Evolutionary conservation across 805 yeast genomes (phyloP).

Genomic region (Wickerhamiella siamensis): DNA sequence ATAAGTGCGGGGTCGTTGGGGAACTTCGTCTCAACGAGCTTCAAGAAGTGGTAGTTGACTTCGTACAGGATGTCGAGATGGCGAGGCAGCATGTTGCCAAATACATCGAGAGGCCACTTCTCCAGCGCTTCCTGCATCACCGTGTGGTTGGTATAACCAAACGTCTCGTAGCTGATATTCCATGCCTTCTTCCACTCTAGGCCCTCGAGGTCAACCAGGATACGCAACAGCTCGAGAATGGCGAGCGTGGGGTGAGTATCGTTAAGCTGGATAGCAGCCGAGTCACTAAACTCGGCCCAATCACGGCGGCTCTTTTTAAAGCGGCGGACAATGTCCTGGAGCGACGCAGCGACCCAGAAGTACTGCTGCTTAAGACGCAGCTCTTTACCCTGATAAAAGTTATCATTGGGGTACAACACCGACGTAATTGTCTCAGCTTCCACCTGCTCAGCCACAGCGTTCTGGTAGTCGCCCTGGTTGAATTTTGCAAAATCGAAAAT

Average conservation of each 20-base stretch:
- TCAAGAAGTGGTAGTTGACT: constrained; percentile 65
- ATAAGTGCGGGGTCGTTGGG: constrained; percentile 59
- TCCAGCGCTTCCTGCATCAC: constrained; percentile 91
- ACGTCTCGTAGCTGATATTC: constrained; percentile 63
- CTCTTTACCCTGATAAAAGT: constrained; percentile 82
- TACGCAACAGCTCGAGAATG: constrained; percentile 74
- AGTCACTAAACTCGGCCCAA: constrained; percentile 74
- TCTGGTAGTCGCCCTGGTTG: constrained; percentile 79
- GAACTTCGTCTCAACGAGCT: constrained; percentile 58
- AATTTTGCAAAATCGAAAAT: constrained; percentile 86
- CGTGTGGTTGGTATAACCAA: constrained; percentile 90
- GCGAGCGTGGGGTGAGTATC: constrained; percentile 94
- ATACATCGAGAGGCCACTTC: constrained; percentile 82
- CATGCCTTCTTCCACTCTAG: constrained; percentile 76
- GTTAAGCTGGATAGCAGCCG: constrained; percentile 81
- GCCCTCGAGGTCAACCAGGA: constrained; percentile 70
- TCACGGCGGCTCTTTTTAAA: constrained; percentile 64
- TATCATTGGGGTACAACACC: constrained; percentile 86
- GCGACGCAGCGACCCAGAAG: constrained; percentile 92
- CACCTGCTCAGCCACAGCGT: constrained; percentile 73
- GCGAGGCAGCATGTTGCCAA: constrained; percentile 71
- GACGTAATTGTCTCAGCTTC: constrained; percentile 86
- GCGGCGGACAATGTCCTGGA: constrained; percentile 80
- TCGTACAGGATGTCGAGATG: constrained; percentile 84
- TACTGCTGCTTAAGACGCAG: constrained; percentile 88